Evolutionary conservation across 305 asterid species (phyloP).

Genomic region (Rubia peregrina): DNA sequence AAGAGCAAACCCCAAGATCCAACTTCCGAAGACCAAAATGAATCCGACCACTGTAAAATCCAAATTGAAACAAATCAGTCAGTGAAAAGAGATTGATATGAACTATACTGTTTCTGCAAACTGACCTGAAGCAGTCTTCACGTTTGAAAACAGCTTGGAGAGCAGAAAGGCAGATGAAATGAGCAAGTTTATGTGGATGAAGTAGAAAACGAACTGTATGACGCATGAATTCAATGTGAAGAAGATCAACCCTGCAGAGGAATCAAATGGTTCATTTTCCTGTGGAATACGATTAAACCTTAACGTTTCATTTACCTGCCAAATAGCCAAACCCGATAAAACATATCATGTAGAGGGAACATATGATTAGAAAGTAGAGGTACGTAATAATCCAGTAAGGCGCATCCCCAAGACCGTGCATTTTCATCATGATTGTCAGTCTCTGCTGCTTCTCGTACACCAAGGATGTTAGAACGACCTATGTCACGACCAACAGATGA

Average conservation of each 20-base stretch:
- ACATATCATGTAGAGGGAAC: conserved; percentile 23
- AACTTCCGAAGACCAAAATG: conserved; percentile 27
- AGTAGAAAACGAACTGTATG: conserved; percentile 27
- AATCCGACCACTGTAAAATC: conserved; percentile 25
- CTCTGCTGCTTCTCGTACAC: conserved; percentile 33
- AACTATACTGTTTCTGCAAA: neutral
- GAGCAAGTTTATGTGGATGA: conserved; percentile 30
- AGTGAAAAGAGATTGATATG: neutral
- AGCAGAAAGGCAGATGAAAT: conserved; percentile 34
- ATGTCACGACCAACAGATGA: neutral
- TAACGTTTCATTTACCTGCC: conserved; percentile 18
- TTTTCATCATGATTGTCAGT: conserved; percentile 32
- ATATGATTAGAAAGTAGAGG: conserved; percentile 25
- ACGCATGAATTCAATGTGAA: conserved; percentile 28
- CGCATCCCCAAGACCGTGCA: conserved; percentile 34
- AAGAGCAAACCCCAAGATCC: conserved; percentile 22
- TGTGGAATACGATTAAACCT: neutral
- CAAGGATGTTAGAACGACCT: conserved; percentile 30
- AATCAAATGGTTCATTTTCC: conserved; percentile 2
- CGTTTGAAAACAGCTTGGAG: conserved; percentile 22
- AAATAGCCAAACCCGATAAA: conserved; percentile 26
- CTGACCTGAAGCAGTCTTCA: conserved; percentile 29
- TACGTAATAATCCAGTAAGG: conserved; percentile 29
- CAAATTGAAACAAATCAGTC: conserved; percentile 2
- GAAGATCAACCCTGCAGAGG: conserved; percentile 22